Evolutionary conservation across 176 grass and related monocot species (phyloP).

Genomic region (Oryza officinalis): DNA sequence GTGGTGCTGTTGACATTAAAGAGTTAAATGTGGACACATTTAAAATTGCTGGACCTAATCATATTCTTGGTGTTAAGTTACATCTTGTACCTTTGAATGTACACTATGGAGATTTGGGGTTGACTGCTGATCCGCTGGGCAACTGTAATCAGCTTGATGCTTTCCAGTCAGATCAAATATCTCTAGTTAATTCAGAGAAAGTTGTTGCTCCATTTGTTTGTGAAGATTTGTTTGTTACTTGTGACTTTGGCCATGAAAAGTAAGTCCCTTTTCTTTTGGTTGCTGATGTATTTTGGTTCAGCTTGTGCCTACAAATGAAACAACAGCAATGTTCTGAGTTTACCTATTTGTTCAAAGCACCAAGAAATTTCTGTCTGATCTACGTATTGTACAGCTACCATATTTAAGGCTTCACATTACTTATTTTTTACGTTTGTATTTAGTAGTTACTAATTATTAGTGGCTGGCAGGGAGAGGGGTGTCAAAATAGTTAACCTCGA

Average conservation of each 20-base stretch:
- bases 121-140: constrained; percentile 43
- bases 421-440: constrained; percentile 15
- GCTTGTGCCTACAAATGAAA: constrained; percentile 9
- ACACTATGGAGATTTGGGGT: constrained; percentile 67
- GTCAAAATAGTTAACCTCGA: constrained; percentile 81
- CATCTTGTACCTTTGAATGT: constrained; percentile 73
- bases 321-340: constrained; percentile 25
- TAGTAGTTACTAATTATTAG: constrained; percentile 35
- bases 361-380: background rate
- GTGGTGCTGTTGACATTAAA: constrained; percentile 70
- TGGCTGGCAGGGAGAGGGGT: constrained; percentile 84
- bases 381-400: background rate
- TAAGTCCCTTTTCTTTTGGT: constrained; percentile 56
- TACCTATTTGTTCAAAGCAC: constrained; percentile 6
- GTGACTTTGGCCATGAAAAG: constrained; percentile 85
- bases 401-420: constrained; percentile 31
- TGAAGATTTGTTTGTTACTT: constrained; percentile 72
- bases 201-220: constrained; percentile 60
- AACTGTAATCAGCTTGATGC: constrained; percentile 64
- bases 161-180: constrained; percentile 62
- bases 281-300: constrained; percentile 28
- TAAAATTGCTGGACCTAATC: constrained; percentile 67
- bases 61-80: constrained; percentile 80
- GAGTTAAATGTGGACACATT: constrained; percentile 76
- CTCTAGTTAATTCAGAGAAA: constrained; percentile 54